Base-by-base conservation (phyloP, 768 basidiomycete species). In the Dioszegia hungarica region DNA sequence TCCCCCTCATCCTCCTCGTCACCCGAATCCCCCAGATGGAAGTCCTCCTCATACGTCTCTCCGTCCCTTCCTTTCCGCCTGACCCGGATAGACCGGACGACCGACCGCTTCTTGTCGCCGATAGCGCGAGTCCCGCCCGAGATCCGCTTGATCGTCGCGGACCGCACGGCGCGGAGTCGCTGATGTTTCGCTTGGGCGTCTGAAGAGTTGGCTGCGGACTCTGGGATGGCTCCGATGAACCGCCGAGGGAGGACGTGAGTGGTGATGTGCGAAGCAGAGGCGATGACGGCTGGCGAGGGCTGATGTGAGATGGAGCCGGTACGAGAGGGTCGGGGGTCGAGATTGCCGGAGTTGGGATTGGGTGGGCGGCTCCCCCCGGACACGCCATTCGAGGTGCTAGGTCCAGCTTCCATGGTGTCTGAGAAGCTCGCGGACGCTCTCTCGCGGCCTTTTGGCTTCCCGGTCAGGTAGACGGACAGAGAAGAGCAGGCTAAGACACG, bases 171-270 rank as follows among this genome's bases (percentile, higher is more conserved):
- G 2, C 50, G 28, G 8, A 70, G 61, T n/a, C 52, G 39, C 36
- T 56, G 15, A 31, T 56, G 43, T 15, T 60, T 63, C 45, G 61
- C 64, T 19, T 56, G 43, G 2, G 52, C 66, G 31, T 70, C 65
- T 20, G 45, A 44, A 6, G 67, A 68, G 46, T 72, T 62, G n/a
- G 62, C 48, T 2, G 63, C 52, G 25, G 47, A 56, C 33, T 69
- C 63, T 2, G 73, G 73, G 14, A 75, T 62, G 14, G 60, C 62
- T 8, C 73, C 73, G n/a, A 75, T 53, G 56, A 75, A 73, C 14
- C 68, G 55, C 9, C 73, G 57, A 22, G 58, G 61, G 19, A 67
- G 51, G 54, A 61, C 51, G 58, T 69, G 67, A 1, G 54, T 33
- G 12, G 27, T 44, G 24, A 24, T 37, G 52, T 71, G 69, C 5